Conservation (phyloP, 768 basidiomycete species). For the Harrya chromipes region DNA sequence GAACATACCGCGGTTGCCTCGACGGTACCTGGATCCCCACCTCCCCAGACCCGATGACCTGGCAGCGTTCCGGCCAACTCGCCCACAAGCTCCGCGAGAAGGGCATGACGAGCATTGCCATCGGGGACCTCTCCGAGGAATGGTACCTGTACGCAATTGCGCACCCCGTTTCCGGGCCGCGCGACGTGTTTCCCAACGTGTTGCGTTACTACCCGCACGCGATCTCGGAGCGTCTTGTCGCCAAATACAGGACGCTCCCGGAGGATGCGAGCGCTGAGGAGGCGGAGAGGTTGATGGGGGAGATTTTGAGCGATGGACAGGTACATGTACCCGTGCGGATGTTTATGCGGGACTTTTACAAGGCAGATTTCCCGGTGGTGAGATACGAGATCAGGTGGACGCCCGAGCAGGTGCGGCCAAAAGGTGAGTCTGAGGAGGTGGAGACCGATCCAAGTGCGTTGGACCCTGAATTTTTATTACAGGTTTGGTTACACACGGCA, state of each 20-base stretch:
- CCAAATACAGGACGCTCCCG: constrained; percentile 41
- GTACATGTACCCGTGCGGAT: constrained; percentile 67
- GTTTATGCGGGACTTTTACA: constrained; percentile 55
- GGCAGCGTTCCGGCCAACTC: constrained; percentile 62
- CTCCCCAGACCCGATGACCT: constrained; percentile 58
- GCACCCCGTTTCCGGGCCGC: constrained; percentile 47
- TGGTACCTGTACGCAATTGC: constrained; percentile 78
- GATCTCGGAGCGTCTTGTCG: constrained; percentile 44
- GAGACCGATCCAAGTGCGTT: background rate
- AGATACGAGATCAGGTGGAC: constrained; percentile 71
- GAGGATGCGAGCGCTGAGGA: constrained; percentile 43
- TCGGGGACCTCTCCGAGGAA: constrained; percentile 72
- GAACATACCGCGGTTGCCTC: constrained; percentile 68
- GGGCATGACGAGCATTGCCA: constrained; percentile 57
- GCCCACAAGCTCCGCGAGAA: constrained; percentile 50
- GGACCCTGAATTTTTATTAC: background rate
- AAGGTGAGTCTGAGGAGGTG: constrained; percentile 40
- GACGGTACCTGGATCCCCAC: constrained; percentile 57
- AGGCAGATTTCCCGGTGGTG: constrained; percentile 57
- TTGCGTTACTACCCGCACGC: constrained; percentile 56
- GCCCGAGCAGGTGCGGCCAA: constrained; percentile 53
- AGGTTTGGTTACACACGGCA: constrained; percentile 73
- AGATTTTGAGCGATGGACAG: constrained; percentile 58
- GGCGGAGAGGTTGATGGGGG: constrained; percentile 48
- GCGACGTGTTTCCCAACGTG: constrained; percentile 57